phyloP scores from a whole-genome alignment of 192 early-diverging fungal genomes.

The Coemansia sp. region DNA sequence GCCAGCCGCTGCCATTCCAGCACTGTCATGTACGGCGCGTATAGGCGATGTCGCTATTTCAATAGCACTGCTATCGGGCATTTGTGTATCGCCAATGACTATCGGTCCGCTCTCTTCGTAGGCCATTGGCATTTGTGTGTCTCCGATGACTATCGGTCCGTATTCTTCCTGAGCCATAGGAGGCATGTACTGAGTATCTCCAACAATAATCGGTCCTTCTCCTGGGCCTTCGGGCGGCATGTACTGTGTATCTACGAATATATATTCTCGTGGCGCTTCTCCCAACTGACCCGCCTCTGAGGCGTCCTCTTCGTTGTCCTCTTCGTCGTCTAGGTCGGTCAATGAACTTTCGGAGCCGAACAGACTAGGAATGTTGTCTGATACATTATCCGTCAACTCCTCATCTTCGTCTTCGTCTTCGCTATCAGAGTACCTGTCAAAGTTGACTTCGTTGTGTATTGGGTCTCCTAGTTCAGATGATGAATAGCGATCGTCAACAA shows the following conservation, averaged over 20 bases:
- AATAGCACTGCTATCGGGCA: not conserved
- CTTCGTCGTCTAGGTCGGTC: not conserved
- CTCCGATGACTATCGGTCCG: constrained; percentile 13
- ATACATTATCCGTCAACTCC: not conserved
- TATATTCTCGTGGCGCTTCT: not conserved
- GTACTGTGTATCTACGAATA: not conserved
- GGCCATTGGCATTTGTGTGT: not conserved
- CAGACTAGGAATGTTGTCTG: not conserved
- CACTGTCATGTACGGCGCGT: not conserved
- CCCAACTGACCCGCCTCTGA: not conserved
- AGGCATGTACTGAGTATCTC: not conserved
- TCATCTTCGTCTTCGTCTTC: not conserved
- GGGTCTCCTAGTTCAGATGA: not conserved
- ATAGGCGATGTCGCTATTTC: constrained; percentile 1
- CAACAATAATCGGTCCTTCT: not conserved
- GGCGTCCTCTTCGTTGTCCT: not conserved
- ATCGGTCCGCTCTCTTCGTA: not conserved
- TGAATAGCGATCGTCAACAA: not conserved
- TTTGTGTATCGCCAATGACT: constrained; percentile 8
- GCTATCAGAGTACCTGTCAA: not conserved
- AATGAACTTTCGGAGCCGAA: not conserved
- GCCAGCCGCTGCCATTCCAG: not conserved
- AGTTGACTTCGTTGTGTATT: not conserved
- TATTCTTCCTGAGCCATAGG: not conserved
- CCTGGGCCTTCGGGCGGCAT: not conserved